Conservation (phyloP, 1,139 yeast species). For the Saccharomyces hybrid region DNA sequence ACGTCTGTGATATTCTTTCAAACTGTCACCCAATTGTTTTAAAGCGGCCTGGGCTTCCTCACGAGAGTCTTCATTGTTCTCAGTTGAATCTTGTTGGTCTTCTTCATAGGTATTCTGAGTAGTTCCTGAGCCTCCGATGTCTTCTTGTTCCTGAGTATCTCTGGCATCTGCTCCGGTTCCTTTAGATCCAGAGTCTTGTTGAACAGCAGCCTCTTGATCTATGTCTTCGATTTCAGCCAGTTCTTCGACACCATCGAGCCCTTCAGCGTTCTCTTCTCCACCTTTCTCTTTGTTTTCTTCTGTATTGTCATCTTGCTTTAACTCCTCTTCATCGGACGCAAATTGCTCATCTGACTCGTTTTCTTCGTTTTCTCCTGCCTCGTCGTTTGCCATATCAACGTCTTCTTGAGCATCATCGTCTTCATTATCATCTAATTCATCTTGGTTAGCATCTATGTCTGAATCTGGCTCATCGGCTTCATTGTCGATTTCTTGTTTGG, state of each 20-base stretch:
- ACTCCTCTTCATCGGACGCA: slow-evolving; percentile 21
- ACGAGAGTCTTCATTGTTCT: slow-evolving; percentile 52
- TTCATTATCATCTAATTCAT: slow-evolving; percentile 25
- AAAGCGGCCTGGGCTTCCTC: slow-evolving; percentile 73
- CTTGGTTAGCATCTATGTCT: slow-evolving; percentile 27
- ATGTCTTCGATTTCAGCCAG: slow-evolving; percentile 47
- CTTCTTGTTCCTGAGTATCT: slow-evolving; percentile 58
- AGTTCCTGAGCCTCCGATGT: slow-evolving; percentile 63
- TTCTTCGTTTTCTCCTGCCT: slow-evolving; percentile 23
- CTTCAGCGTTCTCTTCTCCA: slow-evolving; percentile 30
- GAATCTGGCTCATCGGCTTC: slow-evolving; percentile 26
- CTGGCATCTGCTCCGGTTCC: slow-evolving; percentile 75
- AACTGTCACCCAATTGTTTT: slow-evolving; percentile 81
- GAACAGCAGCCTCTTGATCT: slow-evolving; percentile 60
- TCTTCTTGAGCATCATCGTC: slow-evolving; percentile 26
- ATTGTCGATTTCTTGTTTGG: slow-evolving; percentile 29
- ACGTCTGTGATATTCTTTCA: slow-evolving; percentile 87
- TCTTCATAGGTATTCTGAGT: slow-evolving; percentile 43
- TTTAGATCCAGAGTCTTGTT: slow-evolving; percentile 62
- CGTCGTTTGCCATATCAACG: slow-evolving; percentile 23
- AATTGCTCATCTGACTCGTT: slow-evolving; percentile 26
- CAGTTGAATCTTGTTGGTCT: slow-evolving; percentile 31
- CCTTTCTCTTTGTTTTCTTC: slow-evolving; percentile 17
- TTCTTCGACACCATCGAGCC: slow-evolving; percentile 40
- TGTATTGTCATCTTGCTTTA: slow-evolving; percentile 8